Evolutionary conservation across 805 yeast species (phyloP).

Genomic region (Metschnikowia cubensis): DNA sequence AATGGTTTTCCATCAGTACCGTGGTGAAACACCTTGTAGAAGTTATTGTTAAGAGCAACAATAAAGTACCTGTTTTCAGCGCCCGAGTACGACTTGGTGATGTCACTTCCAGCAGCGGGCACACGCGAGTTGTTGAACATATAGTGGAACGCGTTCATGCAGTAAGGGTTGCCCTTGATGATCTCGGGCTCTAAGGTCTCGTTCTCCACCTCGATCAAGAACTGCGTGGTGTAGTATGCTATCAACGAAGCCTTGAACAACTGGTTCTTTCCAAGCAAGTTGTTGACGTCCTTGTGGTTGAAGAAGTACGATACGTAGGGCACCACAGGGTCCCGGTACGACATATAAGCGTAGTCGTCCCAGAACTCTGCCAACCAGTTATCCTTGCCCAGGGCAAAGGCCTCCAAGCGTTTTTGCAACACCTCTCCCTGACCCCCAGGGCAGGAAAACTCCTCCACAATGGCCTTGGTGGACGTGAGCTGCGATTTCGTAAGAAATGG

Average conservation of each 20-base stretch:
- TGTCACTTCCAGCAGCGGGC: conserved; percentile 65
- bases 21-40: conserved; percentile 72
- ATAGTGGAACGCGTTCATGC: conserved; percentile 88
- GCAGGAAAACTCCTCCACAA: conserved; percentile 62
- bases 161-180: conserved; percentile 72
- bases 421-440: conserved; percentile 61
- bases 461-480: conserved; percentile 46
- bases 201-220: conserved; percentile 60
- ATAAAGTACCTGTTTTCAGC: conserved; percentile 61
- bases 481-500: conserved; percentile 59
- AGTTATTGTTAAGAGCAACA: conserved; percentile 71
- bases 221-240: conserved; percentile 61
- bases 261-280: conserved; percentile 59
- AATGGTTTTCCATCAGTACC: conserved; percentile 41
- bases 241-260: conserved; percentile 73
- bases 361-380: conserved; percentile 92
- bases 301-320: conserved; percentile 92
- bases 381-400: conserved; percentile 57
- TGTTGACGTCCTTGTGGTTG: conserved; percentile 67
- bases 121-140: conserved; percentile 89
- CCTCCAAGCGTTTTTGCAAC: conserved; percentile 62
- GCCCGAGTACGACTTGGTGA: conserved; percentile 49
- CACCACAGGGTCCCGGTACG: conserved; percentile 89
- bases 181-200: conserved; percentile 81
- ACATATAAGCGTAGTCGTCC: conserved; percentile 91